These are phyloP conservation scores for Rhynchospora breviuscula DNA, from an alignment of 176 grass and related monocot genomes.

Conservation along the genomic window DNA sequence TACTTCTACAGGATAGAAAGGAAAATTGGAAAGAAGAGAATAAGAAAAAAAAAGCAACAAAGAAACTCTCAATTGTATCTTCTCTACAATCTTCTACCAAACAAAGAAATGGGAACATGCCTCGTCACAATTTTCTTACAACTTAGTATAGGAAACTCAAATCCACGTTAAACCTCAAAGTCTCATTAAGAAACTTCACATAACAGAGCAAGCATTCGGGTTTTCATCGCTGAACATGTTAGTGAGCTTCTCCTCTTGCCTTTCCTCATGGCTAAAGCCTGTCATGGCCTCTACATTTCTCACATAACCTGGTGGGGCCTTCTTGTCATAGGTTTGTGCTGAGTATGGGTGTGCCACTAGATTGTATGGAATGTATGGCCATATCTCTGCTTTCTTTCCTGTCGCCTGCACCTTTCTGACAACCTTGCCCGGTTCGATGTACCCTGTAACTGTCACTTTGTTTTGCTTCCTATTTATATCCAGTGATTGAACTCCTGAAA, in stretches of 20 bases:
- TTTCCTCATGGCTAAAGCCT: slow-evolving; percentile 27
- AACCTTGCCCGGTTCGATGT: slow-evolving; percentile 57
- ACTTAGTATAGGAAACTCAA: not conserved
- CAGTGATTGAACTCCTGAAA: slow-evolving; percentile 70
- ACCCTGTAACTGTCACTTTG: slow-evolving; percentile 76
- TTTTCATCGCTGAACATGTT: slow-evolving; percentile 90
- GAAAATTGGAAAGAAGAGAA: not conserved
- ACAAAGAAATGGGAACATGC: not conserved
- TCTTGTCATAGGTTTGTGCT: slow-evolving; percentile 71
- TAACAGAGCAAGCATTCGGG: slow-evolving; percentile 75
- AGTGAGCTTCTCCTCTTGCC: slow-evolving; percentile 55
- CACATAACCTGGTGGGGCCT: slow-evolving; percentile 63
- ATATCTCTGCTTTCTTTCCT: slow-evolving; percentile 62
- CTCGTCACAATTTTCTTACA: not conserved
- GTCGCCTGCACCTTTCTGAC: slow-evolving; percentile 49
- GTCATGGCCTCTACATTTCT: slow-evolving; percentile 56
- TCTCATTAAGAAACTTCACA: slow-evolving; percentile 38
- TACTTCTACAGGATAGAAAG: not conserved
- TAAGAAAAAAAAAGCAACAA: not conserved
- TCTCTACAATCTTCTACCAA: not conserved
- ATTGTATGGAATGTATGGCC: slow-evolving; percentile 87
- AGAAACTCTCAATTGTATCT: not conserved
- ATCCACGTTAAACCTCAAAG: not conserved
- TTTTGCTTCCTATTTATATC: slow-evolving; percentile 84
- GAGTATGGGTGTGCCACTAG: slow-evolving; percentile 61